These are phyloP conservation scores for Wickerhamiella vanderwaltii DNA, from an alignment of 805 yeast species.

Conservation along the genomic window DNA sequence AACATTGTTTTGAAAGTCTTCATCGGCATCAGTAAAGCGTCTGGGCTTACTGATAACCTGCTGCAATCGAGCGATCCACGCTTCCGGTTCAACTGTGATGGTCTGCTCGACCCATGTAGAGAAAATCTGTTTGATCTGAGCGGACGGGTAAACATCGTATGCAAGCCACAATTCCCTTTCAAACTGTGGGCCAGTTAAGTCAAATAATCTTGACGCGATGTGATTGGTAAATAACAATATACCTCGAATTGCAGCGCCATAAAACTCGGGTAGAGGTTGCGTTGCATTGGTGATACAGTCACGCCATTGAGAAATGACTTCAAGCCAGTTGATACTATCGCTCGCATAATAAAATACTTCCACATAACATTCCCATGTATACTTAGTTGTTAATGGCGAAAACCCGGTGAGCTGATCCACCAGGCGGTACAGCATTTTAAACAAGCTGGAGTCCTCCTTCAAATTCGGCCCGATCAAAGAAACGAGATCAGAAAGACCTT, in stretches of 20 bases:
- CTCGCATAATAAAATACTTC: constrained; percentile 21
- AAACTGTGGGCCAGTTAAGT: constrained; percentile 31
- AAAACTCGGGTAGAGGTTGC: constrained; percentile 8
- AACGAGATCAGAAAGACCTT: constrained; percentile 12
- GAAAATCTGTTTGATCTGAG: constrained; percentile 36
- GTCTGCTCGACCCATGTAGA: constrained; percentile 50
- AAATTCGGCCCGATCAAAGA: constrained; percentile 41
- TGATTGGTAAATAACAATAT: constrained; percentile 47
- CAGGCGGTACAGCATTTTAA: constrained; percentile 21
- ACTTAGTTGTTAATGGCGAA: constrained; percentile 22
- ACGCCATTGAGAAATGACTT: constrained; percentile 17
- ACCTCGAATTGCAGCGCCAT: constrained; percentile 40
- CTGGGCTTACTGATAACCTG: constrained; percentile 27
- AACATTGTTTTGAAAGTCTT: constrained; percentile 17
- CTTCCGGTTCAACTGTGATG: constrained; percentile 29
- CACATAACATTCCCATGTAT: constrained; percentile 22
- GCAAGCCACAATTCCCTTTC: constrained; percentile 52
- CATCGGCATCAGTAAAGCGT: constrained; percentile 1
- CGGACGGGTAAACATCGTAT: constrained; percentile 37
- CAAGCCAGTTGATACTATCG: constrained; percentile 17
- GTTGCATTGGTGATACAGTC: constrained; percentile 6
- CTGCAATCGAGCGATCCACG: constrained; percentile 50
- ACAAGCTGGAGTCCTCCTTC: constrained; percentile 19
- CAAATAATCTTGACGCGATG: constrained; percentile 36
- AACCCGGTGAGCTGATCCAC: constrained; percentile 29